These are phyloP conservation scores for Calocera cornea DNA, from an alignment of 768 basidiomycete genomes.

Conservation along the genomic window DNA sequence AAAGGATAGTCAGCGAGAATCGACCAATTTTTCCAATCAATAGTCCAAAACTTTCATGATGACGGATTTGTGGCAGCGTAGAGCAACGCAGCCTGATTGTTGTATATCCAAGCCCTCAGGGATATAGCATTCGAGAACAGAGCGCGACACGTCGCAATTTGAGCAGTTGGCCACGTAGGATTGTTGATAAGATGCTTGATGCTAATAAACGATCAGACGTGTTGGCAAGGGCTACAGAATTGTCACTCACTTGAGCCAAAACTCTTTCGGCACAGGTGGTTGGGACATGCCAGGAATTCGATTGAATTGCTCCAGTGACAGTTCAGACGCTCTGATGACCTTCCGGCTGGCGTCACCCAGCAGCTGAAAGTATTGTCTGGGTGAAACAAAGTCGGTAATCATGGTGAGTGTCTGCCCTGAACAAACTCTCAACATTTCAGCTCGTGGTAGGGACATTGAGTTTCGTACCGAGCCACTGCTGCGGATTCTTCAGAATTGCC, in stretches of 20 bases:
- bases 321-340: neutral
- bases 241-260: neutral
- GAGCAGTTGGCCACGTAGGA: neutral
- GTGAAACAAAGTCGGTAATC: neutral
- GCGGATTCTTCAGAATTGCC: neutral
- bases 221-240: neutral
- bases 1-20: neutral
- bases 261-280: neutral
- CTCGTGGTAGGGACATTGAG: neutral
- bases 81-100: neutral
- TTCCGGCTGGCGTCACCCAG: neutral
- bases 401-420: neutral
- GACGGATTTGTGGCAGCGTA: neutral
- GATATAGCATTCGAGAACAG: neutral
- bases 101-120: neutral
- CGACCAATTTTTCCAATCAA: neutral
- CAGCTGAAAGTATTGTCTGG: neutral
- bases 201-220: neutral
- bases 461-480: neutral
- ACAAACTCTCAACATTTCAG: neutral
- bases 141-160: neutral
- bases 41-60: neutral
- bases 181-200: slow-evolving; percentile 3
- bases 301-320: neutral
- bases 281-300: neutral